phyloP scores from a whole-genome alignment of 805 yeast genomes.

The Priceomyces carsonii region DNA sequence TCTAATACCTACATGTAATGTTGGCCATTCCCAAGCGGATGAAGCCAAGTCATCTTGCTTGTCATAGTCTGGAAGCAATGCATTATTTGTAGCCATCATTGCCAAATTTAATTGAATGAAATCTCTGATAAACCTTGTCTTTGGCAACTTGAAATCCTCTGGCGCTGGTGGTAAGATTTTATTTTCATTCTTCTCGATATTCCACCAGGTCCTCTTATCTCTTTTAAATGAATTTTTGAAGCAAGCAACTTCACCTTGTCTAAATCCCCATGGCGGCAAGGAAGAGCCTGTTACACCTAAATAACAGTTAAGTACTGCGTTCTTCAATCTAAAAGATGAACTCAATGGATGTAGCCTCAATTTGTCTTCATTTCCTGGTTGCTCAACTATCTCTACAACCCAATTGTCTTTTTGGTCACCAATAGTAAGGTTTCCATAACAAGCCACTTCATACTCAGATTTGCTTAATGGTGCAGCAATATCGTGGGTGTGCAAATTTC shows the following conservation, averaged over 20 bases:
- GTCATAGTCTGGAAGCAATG: conserved; percentile 74
- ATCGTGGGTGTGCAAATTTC: conserved; percentile 73
- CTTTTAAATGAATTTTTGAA: conserved; percentile 61
- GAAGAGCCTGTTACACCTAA: conserved; percentile 77
- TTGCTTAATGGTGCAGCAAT: conserved; percentile 62
- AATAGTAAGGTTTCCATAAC: conserved; percentile 63
- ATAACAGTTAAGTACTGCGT: conserved; percentile 73
- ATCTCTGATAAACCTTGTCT: conserved; percentile 69
- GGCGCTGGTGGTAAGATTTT: conserved; percentile 59
- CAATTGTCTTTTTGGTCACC: conserved; percentile 81
- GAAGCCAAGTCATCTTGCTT: conserved; percentile 73
- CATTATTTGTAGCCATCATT: conserved; percentile 84
- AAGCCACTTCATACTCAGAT: conserved; percentile 62
- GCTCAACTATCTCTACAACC: conserved; percentile 69
- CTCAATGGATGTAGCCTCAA: conserved; percentile 73
- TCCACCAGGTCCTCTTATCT: conserved; percentile 90
- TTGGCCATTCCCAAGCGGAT: conserved; percentile 84
- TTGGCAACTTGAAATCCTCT: conserved; percentile 65
- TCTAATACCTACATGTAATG: conserved; percentile 64
- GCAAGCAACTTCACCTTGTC: conserved; percentile 95
- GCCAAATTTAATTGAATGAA: conserved; percentile 72
- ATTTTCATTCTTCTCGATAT: conserved; percentile 71
- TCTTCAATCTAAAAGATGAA: conserved; percentile 75
- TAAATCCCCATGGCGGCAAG: conserved; percentile 96
- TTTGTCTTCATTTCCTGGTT: conserved; percentile 54